Percentiles rank a stretch among this genome's conserved stretches.
phyloP scores from a whole-genome alignment of 116 monocot genomes.

The Thalassia testudinum region DNA sequence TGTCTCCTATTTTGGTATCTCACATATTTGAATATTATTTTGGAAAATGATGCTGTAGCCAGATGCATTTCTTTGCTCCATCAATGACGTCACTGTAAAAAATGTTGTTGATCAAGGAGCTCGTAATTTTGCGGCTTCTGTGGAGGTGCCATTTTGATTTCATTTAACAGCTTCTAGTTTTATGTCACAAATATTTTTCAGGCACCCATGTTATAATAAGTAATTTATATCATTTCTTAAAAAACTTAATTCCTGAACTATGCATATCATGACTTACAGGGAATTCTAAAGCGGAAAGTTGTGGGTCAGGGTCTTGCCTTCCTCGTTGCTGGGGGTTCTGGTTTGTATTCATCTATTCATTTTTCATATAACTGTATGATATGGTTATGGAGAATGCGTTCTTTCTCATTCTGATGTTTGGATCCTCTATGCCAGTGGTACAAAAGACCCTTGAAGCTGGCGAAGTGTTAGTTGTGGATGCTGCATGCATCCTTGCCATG shows the following conservation, averaged over 20 bases:
- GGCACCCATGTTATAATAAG: too few species aligned
- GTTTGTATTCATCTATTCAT: conserved; percentile 16
- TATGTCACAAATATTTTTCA: too few species aligned
- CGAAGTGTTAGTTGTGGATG: conserved; percentile 69
- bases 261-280: conserved; percentile 15
- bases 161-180: too few species aligned
- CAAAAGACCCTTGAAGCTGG: conserved; percentile 78
- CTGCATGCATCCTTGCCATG: conserved; percentile 68
- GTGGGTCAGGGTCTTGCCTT: conserved; percentile 85
- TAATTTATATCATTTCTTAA: too few species aligned
- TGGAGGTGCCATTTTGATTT: conserved; percentile 49
- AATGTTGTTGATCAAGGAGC: conserved; percentile 50
- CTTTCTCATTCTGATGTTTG: neutral
- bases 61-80: conserved; percentile 93
- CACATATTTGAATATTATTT: neutral
- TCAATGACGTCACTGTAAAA: conserved; percentile 69
- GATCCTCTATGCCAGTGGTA: conserved; percentile 31
- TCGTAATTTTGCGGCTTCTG: conserved; percentile 43
- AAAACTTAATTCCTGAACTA: too few species aligned
- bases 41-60: conserved; percentile 36
- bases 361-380: neutral
- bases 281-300: conserved; percentile 65
- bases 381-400: too few species aligned
- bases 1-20: neutral
- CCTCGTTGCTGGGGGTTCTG: conserved; percentile 68